Evolutionary conservation across 441 rosid species (phyloP), one percentile per base, ranked within the genome.

Genomic region (Mallotus repandus): DNA sequence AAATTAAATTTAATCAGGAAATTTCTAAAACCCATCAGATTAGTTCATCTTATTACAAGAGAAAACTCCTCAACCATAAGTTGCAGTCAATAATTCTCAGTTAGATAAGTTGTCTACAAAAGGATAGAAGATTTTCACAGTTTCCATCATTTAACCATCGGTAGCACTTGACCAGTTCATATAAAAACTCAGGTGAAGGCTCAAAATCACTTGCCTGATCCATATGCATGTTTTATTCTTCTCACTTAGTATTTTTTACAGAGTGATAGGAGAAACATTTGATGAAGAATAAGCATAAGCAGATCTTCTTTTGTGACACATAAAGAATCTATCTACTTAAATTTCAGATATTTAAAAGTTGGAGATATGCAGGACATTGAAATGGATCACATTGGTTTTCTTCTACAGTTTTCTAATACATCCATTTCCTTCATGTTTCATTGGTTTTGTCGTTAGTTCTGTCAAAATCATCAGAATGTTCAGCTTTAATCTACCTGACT

Each of bases 401-500:
- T 55, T 13, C 5, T 13, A 12, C 15, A 15, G 25, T 48, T 41
- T 63, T 29, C 55, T 43, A 3, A 14, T 55, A 11, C 29, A 64
- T 66, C 7, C 41, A 19, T 10, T 70, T 70, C 65, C 45, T 22
- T 13, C 9, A 25, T 46, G 22, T 14, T 21, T 70, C 21, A 70
- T 25, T 9, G 25, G 0, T 16, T 50, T 46, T 50, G 49, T 7
- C 50, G 61, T 7, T 5, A 60, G 54, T 64, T 54, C 56, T 53
- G 65, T 58, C 32, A 38, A 50, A 63, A 61, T 8, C 49, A 53
- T 58, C 55, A 45, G 19, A 62, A 35, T 58, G 35, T 29, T 45
- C 56, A 43, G 57, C 13, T 53, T 45, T 18, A 48, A 46, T 45
- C 65, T 73, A 96, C 99, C 99, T 94, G 98, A 77, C 86, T 86